Percentiles rank a stretch among this genome's conserved stretches.
Evolutionary conservation across 169 alveolate species (phyloP).

Genomic region (Fabrea salina): DNA sequence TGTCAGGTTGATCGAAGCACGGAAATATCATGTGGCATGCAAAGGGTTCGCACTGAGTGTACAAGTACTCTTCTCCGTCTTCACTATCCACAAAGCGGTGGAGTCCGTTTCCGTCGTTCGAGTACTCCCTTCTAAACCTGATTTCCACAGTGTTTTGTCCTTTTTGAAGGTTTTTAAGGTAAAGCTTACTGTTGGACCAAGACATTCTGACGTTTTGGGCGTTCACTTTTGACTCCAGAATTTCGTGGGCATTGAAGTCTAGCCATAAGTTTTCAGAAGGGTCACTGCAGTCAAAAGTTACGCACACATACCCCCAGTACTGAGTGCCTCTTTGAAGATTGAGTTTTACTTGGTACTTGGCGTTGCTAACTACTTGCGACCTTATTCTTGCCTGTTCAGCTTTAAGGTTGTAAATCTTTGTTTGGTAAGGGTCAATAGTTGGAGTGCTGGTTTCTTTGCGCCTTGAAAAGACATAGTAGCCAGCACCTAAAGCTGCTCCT

Average conservation of each 20-base stretch:
- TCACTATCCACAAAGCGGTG: background rate
- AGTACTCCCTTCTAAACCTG: background rate
- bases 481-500: too few relatives aligned
- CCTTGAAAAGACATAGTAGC: too few relatives aligned
- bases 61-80: background rate
- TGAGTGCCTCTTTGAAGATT: background rate
- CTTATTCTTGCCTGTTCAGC: background rate
- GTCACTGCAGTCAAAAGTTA: background rate
- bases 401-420: too few relatives aligned
- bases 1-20: constrained; percentile 76
- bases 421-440: too few relatives aligned
- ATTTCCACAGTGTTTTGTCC: background rate
- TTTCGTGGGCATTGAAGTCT: constrained; percentile 8
- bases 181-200: background rate
- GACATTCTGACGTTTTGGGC: background rate
- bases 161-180: background rate
- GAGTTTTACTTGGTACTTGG: background rate
- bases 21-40: constrained; percentile 47
- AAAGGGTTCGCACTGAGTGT: constrained; percentile 20
- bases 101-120: constrained; percentile 7
- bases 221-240: background rate
- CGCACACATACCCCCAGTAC: background rate
- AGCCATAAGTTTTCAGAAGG: background rate
- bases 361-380: background rate
- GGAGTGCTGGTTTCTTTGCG: too few relatives aligned